Base-by-base conservation (phyloP, 192 early-diverging fungal genomes). In the Chytriomyces sp. region DNA sequence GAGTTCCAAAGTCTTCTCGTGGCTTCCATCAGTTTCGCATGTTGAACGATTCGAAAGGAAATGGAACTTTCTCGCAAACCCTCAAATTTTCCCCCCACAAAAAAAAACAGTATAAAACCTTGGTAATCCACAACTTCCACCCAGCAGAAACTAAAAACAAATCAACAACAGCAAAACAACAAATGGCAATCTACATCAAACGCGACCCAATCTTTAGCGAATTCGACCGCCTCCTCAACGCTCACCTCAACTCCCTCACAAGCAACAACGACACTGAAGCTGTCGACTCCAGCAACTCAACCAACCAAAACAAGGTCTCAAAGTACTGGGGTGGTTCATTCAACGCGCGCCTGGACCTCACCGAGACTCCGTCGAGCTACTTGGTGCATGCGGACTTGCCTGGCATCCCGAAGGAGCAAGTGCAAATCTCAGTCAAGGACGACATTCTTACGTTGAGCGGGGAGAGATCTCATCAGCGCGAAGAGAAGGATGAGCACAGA, bases 301-400 rank as follows among this genome's bases (percentile, higher is more conserved):
- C 13, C 68, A 69, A 62, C 26, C 60, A 64, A 61, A 24, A 35
- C 35, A 35, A n/a, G 11, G 60, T 43, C 13, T 64, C 64, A 13
- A 43, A 20, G 64, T 64, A 64, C 35, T 64, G 64, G 67, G 45
- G 67, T 48, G 67, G 67, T 18, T 50, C n/a, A 16, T 50, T 45
- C 59, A 65, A 62, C 50, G 80, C 80, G 11, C 26, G 67, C 16
- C n/a, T 83, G 64, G 82, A 83, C 80, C n/a, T 83, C 43, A 57
- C 67, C 61, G 80, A 82, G 45, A 69, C 10, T 65, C 72, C 80
- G 9, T 64, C 83, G 35, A 43, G 35, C 20, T 83, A 83, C 80
- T 50, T 43, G 10, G 62, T 83, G 50, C 50, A 72, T 64, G 83
- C 81, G 20, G 83, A 84, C 59, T 64, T 83, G 11, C 83, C 83